Base-by-base conservation (phyloP, 2,329 filamentous ascomycete genomes). In the Claviceps citrina region DNA sequence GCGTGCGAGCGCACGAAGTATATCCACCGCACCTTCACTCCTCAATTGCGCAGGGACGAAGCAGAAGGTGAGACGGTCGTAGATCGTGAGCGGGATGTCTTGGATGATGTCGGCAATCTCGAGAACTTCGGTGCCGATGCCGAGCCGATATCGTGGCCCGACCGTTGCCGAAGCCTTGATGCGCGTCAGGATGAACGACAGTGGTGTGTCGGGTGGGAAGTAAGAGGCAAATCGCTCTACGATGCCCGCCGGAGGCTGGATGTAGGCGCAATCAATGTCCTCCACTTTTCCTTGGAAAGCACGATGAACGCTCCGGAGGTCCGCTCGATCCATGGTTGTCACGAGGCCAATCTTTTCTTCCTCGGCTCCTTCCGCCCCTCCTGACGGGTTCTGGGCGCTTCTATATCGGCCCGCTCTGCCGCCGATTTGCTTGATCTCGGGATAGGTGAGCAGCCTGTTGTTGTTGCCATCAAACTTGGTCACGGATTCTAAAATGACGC, bases 341-440 rank as follows among this genome's bases (percentile, higher is more conserved):
- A 95, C 85, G 15, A 77, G 65, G 1, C 91, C 89, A 4, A 80
- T 57, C 44, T 70, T 66, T n/a, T 63, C 57, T 35, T 51, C 49
- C 18, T 49, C 51, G 3, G 32, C 40, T 15, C 62, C 56, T 1
- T 43, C 33, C 27, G 20, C 40, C 5, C 39, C 22, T 16, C 36
- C 19, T 3, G 45, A 40, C 7, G 47, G 41, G 42, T 44, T 55
- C 42, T 36, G 70, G 67, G 52, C 84, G 22, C 81, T 79, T 42
- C 79, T 78, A 59, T 79, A 98, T 34, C 91, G 79, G 22, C 91
- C 91, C 10, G 91, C 91, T 48, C 91, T 78, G 15, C 91, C 91
- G 37, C 78, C 91, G 52, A 98, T 98, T 55, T 98, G 91, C 59
- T 94, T 95, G 51, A 95, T 70, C 48, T 95, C 84, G 0, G 86